Evolutionary conservation across 768 basidiomycete genomes (phyloP).

Genomic region (Lactarius psammicola): DNA sequence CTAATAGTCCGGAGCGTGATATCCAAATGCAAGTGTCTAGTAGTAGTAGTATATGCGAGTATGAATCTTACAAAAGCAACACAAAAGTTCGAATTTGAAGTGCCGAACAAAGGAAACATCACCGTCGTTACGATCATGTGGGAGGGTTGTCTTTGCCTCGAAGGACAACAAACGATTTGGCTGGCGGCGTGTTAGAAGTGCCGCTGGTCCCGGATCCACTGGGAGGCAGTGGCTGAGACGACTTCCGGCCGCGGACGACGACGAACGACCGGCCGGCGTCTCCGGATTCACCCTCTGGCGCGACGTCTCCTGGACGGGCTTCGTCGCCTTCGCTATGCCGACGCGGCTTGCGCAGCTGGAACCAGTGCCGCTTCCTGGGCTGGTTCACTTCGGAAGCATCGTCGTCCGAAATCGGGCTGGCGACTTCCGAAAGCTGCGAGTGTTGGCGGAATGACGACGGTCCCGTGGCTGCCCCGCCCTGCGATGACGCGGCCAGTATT

Average conservation of each 20-base stretch:
- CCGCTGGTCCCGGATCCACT: neutral
- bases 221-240: conserved; percentile 16
- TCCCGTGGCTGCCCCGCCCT: neutral
- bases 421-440: conserved; percentile 22
- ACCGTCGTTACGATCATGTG: conserved; percentile 1
- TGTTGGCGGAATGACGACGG: conserved; percentile 21
- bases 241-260: conserved; percentile 33
- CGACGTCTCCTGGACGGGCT: neutral
- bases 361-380: conserved; percentile 29
- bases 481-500: neutral
- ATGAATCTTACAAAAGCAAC: conserved; percentile 5
- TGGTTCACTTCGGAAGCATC: conserved; percentile 19
- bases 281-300: conserved; percentile 2
- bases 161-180: conserved; percentile 58
- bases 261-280: conserved; percentile 35
- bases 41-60: conserved; percentile 3
- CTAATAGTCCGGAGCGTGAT: conserved; percentile 11
- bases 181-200: neutral
- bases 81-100: neutral
- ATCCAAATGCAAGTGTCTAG: conserved; percentile 12
- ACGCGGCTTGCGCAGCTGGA: conserved; percentile 27
- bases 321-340: conserved; percentile 27
- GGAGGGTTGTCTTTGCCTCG: conserved; percentile 45
- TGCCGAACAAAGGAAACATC: neutral
- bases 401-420: conserved; percentile 26